A percentile compares a stretch with the other conserved stretches of the same genome.
These are phyloP conservation scores for Antrodiella citrinella DNA, from an alignment of 768 basidiomycete species.

Conservation along the genomic window DNA sequence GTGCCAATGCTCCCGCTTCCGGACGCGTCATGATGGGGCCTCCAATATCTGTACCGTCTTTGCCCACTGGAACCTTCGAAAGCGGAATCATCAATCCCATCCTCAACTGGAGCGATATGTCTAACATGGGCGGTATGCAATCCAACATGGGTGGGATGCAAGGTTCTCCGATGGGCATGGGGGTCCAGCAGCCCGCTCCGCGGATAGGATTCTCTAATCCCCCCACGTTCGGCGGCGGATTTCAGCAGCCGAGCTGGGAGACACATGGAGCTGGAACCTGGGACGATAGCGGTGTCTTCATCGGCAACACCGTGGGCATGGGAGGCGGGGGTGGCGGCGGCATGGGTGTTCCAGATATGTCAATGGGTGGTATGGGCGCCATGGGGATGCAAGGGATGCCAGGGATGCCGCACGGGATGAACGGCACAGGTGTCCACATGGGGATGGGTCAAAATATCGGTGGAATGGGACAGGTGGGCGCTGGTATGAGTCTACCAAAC, in stretches of 20 bases:
- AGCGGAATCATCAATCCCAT: neutral
- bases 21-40: neutral
- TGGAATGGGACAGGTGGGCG: neutral
- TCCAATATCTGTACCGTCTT: neutral
- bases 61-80: neutral
- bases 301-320: conserved; percentile 32
- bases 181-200: conserved; percentile 4
- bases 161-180: too few relatives aligned
- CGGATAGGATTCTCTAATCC: conserved; percentile 13
- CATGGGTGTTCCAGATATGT: conserved; percentile 26
- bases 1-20: neutral
- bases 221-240: conserved; percentile 16
- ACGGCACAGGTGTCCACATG: conserved; percentile 12
- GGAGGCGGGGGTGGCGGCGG: conserved; percentile 32
- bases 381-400: conserved; percentile 27
- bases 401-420: conserved; percentile 7
- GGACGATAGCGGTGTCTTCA: conserved; percentile 10
- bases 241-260: conserved; percentile 15
- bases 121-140: conserved; percentile 25
- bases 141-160: conserved; percentile 29
- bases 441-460: neutral
- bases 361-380: conserved; percentile 9
- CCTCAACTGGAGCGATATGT: conserved; percentile 1
- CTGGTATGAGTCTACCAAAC: conserved; percentile 8
- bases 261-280: conserved; percentile 13